Evolutionary conservation across 2,329 filamentous ascomycete species (phyloP).

Genomic region (Penicillium corylophilum): DNA sequence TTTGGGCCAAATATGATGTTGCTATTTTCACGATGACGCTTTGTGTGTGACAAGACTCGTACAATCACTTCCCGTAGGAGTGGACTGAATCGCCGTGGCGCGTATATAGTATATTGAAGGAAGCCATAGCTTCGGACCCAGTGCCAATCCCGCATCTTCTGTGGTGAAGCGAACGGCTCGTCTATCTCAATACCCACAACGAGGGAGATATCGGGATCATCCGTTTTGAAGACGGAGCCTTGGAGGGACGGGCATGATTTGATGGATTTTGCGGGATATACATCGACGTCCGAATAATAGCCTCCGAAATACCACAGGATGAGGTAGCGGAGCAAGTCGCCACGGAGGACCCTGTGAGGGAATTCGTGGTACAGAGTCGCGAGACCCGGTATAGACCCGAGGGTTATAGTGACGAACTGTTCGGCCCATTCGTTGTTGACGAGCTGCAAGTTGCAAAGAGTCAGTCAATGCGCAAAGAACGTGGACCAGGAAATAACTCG

Average conservation of each 20-base stretch:
- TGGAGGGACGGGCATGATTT: conserved; percentile 28
- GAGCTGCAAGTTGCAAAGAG: conserved; percentile 16
- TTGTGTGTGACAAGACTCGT: conserved; percentile 32
- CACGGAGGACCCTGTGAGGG: conserved; percentile 50
- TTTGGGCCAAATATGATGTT: conserved; percentile 10
- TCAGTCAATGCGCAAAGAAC: background rate
- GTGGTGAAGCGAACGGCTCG: conserved; percentile 33
- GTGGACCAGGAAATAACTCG: background rate
- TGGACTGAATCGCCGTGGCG: conserved; percentile 36
- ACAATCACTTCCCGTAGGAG: conserved; percentile 32
- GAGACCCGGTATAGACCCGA: conserved; percentile 29
- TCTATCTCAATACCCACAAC: conserved; percentile 37
- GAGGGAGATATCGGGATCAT: conserved; percentile 29
- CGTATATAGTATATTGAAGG: conserved; percentile 37
- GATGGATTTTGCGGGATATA: conserved; percentile 30
- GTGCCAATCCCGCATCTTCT: conserved; percentile 34
- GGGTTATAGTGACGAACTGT: conserved; percentile 25
- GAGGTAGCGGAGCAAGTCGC: conserved; percentile 48
- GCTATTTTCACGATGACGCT: conserved; percentile 22
- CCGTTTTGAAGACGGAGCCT: conserved; percentile 14
- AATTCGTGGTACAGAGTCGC: conserved; percentile 29
- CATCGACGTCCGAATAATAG: conserved; percentile 37
- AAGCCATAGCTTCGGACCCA: conserved; percentile 37
- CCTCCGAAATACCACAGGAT: conserved; percentile 39
- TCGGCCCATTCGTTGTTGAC: conserved; percentile 28